These are phyloP conservation scores for Westerdykella sp. DNA, from an alignment of 2,329 filamentous ascomycete genomes.

Conservation along the genomic window DNA sequence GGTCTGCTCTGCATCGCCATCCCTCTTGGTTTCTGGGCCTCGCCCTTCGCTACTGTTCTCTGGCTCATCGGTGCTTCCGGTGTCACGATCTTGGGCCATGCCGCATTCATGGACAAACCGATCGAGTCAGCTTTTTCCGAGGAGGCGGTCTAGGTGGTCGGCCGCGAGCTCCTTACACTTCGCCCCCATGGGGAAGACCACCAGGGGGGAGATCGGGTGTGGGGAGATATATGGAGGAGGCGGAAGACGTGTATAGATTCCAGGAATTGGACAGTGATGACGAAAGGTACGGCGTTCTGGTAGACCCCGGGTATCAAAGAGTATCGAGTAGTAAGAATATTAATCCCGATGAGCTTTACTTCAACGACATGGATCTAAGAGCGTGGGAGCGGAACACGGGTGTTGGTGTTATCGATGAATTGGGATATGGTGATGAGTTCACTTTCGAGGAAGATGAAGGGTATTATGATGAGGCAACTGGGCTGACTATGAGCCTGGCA, in stretches of 20 bases:
- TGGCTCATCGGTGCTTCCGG: conserved; percentile 96
- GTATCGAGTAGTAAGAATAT: conserved; percentile 26
- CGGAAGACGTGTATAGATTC: conserved; percentile 47
- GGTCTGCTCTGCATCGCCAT: conserved; percentile 75
- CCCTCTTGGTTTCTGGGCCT: conserved; percentile 77
- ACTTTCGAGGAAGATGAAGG: conserved; percentile 50
- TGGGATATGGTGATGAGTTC: conserved; percentile 45
- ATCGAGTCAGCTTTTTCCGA: conserved; percentile 99
- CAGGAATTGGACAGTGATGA: conserved; percentile 59
- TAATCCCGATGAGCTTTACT: conserved; percentile 44
- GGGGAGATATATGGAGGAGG: conserved; percentile 46
- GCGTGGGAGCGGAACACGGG: conserved; percentile 35
- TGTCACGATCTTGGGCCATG: conserved; percentile 91
- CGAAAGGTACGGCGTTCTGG: conserved; percentile 42
- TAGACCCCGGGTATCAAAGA: conserved; percentile 37
- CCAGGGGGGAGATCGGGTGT: conserved; percentile 64
- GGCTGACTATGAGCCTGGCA: conserved; percentile 34
- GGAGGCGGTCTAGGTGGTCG: conserved; percentile 99
- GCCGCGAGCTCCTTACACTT: conserved; percentile 91
- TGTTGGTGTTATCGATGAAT: conserved; percentile 44
- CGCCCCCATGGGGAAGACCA: conserved; percentile 99
- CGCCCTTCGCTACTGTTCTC: conserved; percentile 75
- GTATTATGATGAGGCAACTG: conserved; percentile 38
- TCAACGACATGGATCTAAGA: conserved; percentile 44
- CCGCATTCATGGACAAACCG: conserved; percentile 92